Base-by-base conservation (phyloP, 192 early-diverging fungal genomes). In the Obelidium mucronatum region DNA sequence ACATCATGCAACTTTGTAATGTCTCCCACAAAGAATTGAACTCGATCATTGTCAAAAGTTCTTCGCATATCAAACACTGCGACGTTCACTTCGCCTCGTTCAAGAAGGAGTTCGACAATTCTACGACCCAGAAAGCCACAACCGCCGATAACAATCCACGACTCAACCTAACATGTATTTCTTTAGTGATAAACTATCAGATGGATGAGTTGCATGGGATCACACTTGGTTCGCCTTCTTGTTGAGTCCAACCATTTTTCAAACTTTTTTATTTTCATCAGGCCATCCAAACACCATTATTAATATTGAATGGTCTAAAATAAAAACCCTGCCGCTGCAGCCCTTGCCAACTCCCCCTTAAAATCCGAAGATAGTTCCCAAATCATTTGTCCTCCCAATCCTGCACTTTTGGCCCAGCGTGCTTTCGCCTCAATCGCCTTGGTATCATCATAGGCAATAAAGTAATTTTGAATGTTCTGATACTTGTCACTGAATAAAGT, bases 91-190 rank as follows among this genome's bases (percentile, higher is more conserved):
- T 73, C 56, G 11, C 85, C 77, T 54, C 88, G 87, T 28, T 81
- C 86, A n/a, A 92, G 82, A 13, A 98, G 91, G 51, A 91, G 87
- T 1, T 90, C 78, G 56, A 93, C 90, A 30, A 97, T 91, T 67
- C 89, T 87, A 11, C 91, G 84, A 39, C 94, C 96, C 30, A 97
- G 88, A 81, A 97, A 97, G 5, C 94, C 94, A 75, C 94, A 90
- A 63, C 96, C 94, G 48, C 96, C 94, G 65, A 83, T 66, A 19
- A 83, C 76, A 33, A 83, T 74, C 42, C 73, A 81, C 2, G 74
- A 60, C 30, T 60, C 58, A 28, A 15, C 15, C 63, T 65, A 19
- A 48, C 19, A 15, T 0, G 44, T n/a, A n/a, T n/a, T n/a, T n/a
- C n/a, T n/a, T n/a, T n/a, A n/a, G n/a, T n/a, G n/a, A n/a, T n/a